A percentile compares a stretch with the other conserved stretches of the same genome.
These are phyloP conservation scores for Ramicandelaber brevisporus DNA, from an alignment of 192 early-diverging fungal species.

Conservation along the genomic window DNA sequence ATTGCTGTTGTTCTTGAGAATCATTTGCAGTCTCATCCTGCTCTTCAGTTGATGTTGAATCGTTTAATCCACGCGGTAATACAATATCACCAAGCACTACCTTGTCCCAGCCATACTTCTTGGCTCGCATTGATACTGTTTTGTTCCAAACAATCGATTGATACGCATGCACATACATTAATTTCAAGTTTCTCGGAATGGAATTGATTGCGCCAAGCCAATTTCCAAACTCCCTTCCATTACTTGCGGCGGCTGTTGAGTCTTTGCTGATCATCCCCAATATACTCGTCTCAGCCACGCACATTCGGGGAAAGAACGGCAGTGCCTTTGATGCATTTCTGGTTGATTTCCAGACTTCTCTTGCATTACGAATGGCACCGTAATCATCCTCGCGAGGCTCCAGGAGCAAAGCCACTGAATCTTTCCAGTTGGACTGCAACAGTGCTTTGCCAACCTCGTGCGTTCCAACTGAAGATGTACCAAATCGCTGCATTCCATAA, in stretches of 20 bases:
- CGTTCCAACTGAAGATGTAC: slow-evolving; percentile 54
- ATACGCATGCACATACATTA: slow-evolving; percentile 92
- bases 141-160: slow-evolving; percentile 90
- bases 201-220: slow-evolving; percentile 31
- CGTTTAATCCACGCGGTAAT: slow-evolving; percentile 7
- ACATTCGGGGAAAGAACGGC: slow-evolving; percentile 31
- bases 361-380: slow-evolving; percentile 28
- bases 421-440: slow-evolving; percentile 40
- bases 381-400: slow-evolving; percentile 52
- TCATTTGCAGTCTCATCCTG: slow-evolving; percentile 3
- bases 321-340: slow-evolving; percentile 32
- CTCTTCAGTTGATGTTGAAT: slow-evolving; percentile 1
- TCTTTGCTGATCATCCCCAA: slow-evolving; percentile 25
- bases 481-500: slow-evolving; percentile 97
- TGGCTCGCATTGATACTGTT: slow-evolving; percentile 46
- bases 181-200: slow-evolving; percentile 58
- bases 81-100: slow-evolving; percentile 77
- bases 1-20: slow-evolving; percentile 2
- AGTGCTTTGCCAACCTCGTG: slow-evolving; percentile 54
- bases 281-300: slow-evolving; percentile 48
- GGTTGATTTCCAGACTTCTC: slow-evolving; percentile 34
- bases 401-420: slow-evolving; percentile 57
- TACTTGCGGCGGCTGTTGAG: too few relatives aligned
- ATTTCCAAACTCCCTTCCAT: slow-evolving; percentile 14
- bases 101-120: slow-evolving; percentile 26